Evolutionary conservation across 495 filamentous ascomycete genomes (phyloP).

Genomic region (Trypethelium eluteriae): DNA sequence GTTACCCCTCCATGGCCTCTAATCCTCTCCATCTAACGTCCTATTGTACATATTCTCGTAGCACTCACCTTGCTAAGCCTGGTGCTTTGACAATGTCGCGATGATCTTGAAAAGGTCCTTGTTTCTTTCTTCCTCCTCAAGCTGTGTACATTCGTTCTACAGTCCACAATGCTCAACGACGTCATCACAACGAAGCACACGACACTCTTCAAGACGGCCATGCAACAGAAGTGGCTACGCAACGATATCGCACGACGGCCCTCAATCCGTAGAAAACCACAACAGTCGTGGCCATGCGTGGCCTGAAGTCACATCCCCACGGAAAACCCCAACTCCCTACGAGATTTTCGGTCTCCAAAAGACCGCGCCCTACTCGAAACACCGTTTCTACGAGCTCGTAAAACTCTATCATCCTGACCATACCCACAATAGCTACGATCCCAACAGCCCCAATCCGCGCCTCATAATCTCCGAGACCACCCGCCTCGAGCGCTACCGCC

Average conservation of each 20-base stretch:
- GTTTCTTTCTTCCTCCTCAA: not conserved
- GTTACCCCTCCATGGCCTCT: too few relatives aligned
- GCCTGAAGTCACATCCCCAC: conserved; percentile 19
- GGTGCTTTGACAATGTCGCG: not conserved
- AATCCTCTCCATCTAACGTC: not conserved
- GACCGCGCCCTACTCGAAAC: conserved; percentile 67
- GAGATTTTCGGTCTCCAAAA: conserved; percentile 67
- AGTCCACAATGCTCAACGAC: conserved; percentile 19
- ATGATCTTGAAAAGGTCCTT: conserved; percentile 9
- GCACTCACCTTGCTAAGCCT: not conserved
- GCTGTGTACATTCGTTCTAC: not conserved
- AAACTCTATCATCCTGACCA: conserved; percentile 94
- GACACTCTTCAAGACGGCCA: conserved; percentile 5
- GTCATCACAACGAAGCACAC: conserved; percentile 19
- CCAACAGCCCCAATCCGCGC: conserved; percentile 22
- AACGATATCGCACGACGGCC: conserved; percentile 20
- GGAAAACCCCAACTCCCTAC: conserved; percentile 67
- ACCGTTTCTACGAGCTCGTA: conserved; percentile 77
- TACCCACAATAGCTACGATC: not conserved
- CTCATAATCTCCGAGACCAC: conserved; percentile 41
- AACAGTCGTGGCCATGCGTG: not conserved
- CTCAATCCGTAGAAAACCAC: not conserved
- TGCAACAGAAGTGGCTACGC: conserved; percentile 19
- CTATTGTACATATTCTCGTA: not conserved
- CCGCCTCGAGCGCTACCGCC: conserved; percentile 75